Base-by-base conservation (phyloP, 768 basidiomycete genomes). In the Naematelia aurantialba region DNA sequence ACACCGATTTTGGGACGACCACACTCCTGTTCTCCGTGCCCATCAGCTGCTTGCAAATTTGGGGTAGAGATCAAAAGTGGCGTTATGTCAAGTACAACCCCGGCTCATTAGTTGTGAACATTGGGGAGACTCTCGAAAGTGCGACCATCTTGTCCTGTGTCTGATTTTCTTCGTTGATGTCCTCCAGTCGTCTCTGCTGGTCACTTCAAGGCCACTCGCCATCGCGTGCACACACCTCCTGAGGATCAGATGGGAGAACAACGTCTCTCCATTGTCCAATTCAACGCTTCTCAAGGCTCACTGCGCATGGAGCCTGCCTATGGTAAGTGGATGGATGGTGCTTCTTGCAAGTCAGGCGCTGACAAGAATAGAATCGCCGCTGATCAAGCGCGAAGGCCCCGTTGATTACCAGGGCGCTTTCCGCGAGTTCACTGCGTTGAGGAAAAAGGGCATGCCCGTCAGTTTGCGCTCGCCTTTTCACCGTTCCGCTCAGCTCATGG, bases 321-420 rank as follows among this genome's bases (percentile, higher is more conserved):
- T 22, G 58, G 65, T 67, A 21, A 27, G 61, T 55, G 17, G 27
- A 27, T 13, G 50, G 29, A 25, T 13, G 59, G 12, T 25, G 44
- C 45, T 19, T n/a, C 14, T 5, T 27, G 19, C 5, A 25, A 2
- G n/a, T 29, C 11, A 5, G 22, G 24, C 25, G 14, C 13, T 5
- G 5, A 27, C 44, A 52, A 13, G 12, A n/a, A 1, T 42, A 61
- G 69, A 52, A 4, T 74, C 72, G 5, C 72, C 72, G 11, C 55
- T 74, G 22, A 67, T 74, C 34, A 61, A 74, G 50, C 59, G 72
- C n/a, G 72, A 72, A 44, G 72, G 72, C 11, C 69, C 63, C 53
- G 56, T 74, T 46, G 70, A 71, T 44, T 58, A 58, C 8, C 72
- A 74, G 55, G 72, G 72, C 55, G 68, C 67, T 5, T 74, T 69